Evolutionary conservation across 108 stramenopile genomes (phyloP).

Genomic region (Aurantiochytrium sp.): DNA sequence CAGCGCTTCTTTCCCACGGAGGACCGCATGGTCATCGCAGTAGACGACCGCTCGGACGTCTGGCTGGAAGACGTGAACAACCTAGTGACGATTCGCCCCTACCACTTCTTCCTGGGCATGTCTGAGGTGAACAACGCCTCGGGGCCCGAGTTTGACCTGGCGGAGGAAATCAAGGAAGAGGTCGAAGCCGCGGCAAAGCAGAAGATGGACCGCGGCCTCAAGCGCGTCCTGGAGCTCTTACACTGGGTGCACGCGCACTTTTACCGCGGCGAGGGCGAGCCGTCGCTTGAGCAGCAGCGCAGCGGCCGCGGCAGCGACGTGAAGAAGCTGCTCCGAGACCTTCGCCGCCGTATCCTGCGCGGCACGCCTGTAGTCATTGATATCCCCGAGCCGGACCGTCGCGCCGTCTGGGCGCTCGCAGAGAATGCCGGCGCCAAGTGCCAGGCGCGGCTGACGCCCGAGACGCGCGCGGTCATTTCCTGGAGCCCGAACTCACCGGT

Average conservation of each 20-base stretch:
- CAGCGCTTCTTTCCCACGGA: slow-evolving; percentile 5
- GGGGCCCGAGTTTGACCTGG: slow-evolving; percentile 7
- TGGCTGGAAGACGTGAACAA: not conserved
- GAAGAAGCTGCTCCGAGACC: not conserved
- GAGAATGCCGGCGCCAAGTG: not conserved
- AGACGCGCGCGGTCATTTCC: not conserved
- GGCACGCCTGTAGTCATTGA: not conserved
- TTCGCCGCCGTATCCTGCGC: not conserved
- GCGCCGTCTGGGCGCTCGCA: not conserved
- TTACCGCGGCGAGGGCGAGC: not conserved
- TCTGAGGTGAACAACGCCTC: slow-evolving; percentile 20
- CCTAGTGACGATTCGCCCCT: not conserved
- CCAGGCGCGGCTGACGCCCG: not conserved
- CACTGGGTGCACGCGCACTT: not conserved
- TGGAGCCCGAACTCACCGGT: not conserved
- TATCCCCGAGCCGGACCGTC: not conserved
- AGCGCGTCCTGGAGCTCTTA: not conserved
- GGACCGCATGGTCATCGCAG: not conserved
- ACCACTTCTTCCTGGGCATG: slow-evolving; percentile 17
- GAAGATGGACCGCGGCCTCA: not conserved
- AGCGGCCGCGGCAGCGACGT: not conserved
- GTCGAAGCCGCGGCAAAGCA: not conserved
- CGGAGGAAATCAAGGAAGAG: not conserved
- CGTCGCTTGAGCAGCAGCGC: not conserved
- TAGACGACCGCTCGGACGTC: slow-evolving; percentile 20